Base-by-base conservation (phyloP, 192 early-diverging fungal genomes). In the Entophlyctis luteolus region DNA sequence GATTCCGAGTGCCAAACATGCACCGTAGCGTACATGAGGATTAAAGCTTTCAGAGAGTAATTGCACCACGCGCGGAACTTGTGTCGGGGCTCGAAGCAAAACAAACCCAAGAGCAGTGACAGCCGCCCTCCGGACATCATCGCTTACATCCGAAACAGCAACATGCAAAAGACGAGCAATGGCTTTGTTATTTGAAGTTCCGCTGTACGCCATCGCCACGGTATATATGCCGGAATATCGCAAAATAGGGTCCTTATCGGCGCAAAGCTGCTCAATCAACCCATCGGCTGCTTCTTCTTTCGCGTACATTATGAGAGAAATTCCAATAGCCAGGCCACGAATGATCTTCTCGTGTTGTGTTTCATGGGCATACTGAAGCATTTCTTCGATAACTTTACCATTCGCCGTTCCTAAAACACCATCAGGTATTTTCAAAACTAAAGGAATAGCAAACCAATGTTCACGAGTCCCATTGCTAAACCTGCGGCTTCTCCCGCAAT, bases 261-360 rank as follows among this genome's bases (percentile, higher is more conserved):
- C 73, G 28, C 83, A 77, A 12, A 99, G 85, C 59, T 83, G 79
- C 67, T 93, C 92, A 39, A 99, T 87, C 49, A 98, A 68, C n/a
- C 67, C 74, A 75, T 99, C 97, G 3, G 97, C 97, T 46, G 87
- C 87, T 74, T 98, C 95, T 77, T 98, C 94, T 69, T 87, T 88
- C 16, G 93, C 97, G 75, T 95, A 99, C 95, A 98, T 96, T 20
- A 99, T 88, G 55, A 99, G 72, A 0, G 95, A 87, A 53, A 99
- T 90, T 50, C 97, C 96, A 28, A 97, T 81, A 6, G 95, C 89
- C 60, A 98, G 77, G 48, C 95, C 93, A 35, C 97, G 91, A 58
- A 99, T 98, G 65, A 98, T 99, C 82, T 99, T 99, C 70, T 99
- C 97, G 78, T 99, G 97, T 74, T 94, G 92, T 3, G 97, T 99